Evolutionary conservation across 164 flowering plant species (phyloP).

Genomic region (Echeveria elegans): DNA sequence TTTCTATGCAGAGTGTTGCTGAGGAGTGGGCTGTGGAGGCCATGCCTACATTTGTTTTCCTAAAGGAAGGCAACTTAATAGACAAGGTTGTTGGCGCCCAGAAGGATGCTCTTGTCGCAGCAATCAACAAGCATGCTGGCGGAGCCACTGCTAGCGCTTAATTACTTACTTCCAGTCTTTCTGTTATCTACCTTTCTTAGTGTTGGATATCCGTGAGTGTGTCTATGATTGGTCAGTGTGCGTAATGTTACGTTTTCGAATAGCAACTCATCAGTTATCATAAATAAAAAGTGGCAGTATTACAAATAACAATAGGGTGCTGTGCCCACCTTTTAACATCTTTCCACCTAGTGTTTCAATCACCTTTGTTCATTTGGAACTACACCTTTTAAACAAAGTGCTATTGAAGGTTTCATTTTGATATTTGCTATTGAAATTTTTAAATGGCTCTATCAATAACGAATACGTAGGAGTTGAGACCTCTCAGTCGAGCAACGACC

Average conservation of each 20-base stretch:
- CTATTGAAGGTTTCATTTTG: too few relatives aligned
- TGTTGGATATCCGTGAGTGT: not conserved
- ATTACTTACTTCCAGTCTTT: not conserved
- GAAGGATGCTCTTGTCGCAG: constrained; percentile 23
- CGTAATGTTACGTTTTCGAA: not conserved
- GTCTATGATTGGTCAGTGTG: not conserved
- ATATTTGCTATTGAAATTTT: too few relatives aligned
- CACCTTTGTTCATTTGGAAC: too few relatives aligned
- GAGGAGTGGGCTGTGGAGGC: constrained; percentile 50
- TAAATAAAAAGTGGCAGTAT: too few relatives aligned
- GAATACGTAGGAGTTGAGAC: too few relatives aligned
- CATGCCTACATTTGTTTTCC: constrained; percentile 62
- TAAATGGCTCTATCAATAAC: too few relatives aligned
- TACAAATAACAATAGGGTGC: too few relatives aligned
- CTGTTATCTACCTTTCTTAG: not conserved
- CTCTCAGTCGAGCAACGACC: not conserved
- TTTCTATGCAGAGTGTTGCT: constrained; percentile 38
- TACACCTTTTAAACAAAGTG: too few relatives aligned
- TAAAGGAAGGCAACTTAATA: constrained; percentile 48
- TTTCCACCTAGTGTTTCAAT: too few relatives aligned
- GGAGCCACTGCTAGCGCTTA: constrained; percentile 2
- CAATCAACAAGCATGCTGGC: constrained; percentile 14
- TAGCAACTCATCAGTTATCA: not conserved
- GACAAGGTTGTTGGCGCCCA: constrained; percentile 61
- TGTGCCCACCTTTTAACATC: too few relatives aligned